Evolutionary conservation across 371 early-diverging fungal genomes (phyloP).

Genomic region (Mucor saturninus): DNA sequence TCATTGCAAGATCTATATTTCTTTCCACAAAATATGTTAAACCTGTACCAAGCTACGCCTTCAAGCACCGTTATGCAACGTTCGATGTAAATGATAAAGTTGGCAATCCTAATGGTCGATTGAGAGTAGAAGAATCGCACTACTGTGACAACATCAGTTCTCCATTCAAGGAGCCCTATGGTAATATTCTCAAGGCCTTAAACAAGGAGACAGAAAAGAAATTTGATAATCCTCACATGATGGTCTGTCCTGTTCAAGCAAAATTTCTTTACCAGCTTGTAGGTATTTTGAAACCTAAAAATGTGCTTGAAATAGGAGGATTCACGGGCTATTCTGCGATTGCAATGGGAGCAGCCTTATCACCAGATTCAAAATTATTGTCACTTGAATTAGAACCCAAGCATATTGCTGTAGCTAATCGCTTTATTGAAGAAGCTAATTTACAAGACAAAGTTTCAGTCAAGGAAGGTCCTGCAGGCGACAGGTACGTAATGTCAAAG

Average conservation of each 20-base stretch:
- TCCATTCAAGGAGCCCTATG: conserved; percentile 19
- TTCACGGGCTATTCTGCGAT: conserved; percentile 66
- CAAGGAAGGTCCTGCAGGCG: conserved; percentile 33
- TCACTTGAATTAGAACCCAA: conserved; percentile 54
- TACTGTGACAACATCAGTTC: conserved; percentile 33
- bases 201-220: conserved; percentile 27
- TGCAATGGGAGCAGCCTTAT: conserved; percentile 64
- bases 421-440: conserved; percentile 32
- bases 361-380: conserved; percentile 28
- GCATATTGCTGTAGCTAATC: conserved; percentile 44
- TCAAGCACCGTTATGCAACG: conserved; percentile 29
- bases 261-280: conserved; percentile 48
- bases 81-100: conserved; percentile 4
- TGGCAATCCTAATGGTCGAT: conserved; percentile 18
- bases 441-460: conserved; percentile 28
- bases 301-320: conserved; percentile 64
- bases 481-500: conserved; percentile 27
- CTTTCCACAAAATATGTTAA: neutral
- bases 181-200: conserved; percentile 13
- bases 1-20: too few relatives aligned
- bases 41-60: neutral
- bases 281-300: conserved; percentile 36
- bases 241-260: conserved; percentile 51
- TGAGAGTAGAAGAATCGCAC: conserved; percentile 32
- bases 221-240: conserved; percentile 44